Base-by-base conservation (phyloP, 192 early-diverging fungal species). In the Podila epigama region DNA sequence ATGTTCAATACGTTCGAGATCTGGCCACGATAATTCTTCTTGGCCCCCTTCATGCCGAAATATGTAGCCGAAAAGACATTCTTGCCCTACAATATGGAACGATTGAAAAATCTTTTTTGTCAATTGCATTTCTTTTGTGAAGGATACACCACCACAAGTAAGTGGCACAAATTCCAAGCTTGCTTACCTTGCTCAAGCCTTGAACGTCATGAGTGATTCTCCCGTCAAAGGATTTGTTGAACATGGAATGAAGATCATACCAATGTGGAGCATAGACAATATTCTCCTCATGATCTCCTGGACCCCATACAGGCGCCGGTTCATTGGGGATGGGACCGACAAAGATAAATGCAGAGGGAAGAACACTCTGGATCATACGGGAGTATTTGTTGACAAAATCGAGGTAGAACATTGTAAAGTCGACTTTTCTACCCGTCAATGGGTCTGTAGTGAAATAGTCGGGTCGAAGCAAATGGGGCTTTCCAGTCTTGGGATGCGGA, bases 301-400 rank as follows among this genome's bases (percentile, higher is more conserved):
- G 60, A 25, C 48, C 70, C 62, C 79, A 85, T 13, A 83, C 61
- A 54, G 87, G 87, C 29, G 85, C 63, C 36, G 68, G 68, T 77
- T 94, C 92, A 52, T 94, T 95, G n/a, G 93, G 91, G 11, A 94
- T 73, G 2, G 94, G 94, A 60, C 93, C 94, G 1, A 95, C 88
- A 75, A 94, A 92, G 41, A 94, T 70, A 44, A 89, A 79, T 32
- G 73, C 73, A 27, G 84, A 82, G 4, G 75, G 63, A 31, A 83
- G 75, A 4, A 81, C 89, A 56, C 63, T 77, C 25, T 89, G 83
- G 42, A 95, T 87, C 2, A 88, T 89, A 25, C 75, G 62, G 0
- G 83, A 86, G 79, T 90, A 95, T 29, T 79, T 66, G 32, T 85
- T 86, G 13, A 95, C 75, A 54, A 95, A 87, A 15, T 93, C 93